These are phyloP conservation scores for Vigna mungo DNA, from an alignment of 306 rosid genomes.

Conservation along the genomic window DNA sequence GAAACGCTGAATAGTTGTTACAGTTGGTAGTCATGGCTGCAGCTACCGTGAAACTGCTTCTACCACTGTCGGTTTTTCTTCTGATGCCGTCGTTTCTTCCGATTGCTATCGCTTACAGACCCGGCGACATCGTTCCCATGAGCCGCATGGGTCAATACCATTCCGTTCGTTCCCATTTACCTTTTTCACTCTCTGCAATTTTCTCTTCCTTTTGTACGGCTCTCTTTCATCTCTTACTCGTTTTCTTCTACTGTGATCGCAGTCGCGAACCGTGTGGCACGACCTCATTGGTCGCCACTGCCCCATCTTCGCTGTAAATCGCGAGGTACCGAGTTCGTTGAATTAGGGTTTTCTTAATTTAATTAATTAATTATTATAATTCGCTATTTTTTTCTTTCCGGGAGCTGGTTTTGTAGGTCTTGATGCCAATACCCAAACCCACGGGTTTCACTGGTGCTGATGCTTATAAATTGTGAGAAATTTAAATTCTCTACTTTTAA, in stretches of 20 bases:
- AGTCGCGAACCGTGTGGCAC: conserved; percentile 93
- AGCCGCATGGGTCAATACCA: conserved; percentile 98
- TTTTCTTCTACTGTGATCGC: conserved; percentile 36
- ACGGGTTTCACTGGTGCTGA: conserved; percentile 92
- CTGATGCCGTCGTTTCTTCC: conserved; percentile 42
- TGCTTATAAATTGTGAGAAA: conserved; percentile 80
- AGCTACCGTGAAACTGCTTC: conserved; percentile 40
- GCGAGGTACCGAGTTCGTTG: conserved; percentile 68
- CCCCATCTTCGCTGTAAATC: conserved; percentile 89
- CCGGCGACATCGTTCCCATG: conserved; percentile 93
- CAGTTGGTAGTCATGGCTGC: conserved; percentile 45
- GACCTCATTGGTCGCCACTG: conserved; percentile 94
- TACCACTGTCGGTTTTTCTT: conserved; percentile 33
- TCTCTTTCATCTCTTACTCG: conserved; percentile 2
- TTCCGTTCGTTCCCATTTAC: conserved; percentile 62
- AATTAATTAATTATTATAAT: background rate
- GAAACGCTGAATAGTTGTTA: conserved; percentile 7
- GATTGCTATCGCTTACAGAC: conserved; percentile 62
- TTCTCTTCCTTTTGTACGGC: conserved; percentile 1
- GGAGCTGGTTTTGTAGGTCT: conserved; percentile 57
- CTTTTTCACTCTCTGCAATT: background rate
- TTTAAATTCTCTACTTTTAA: background rate
- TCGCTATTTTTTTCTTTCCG: conserved; percentile 4
- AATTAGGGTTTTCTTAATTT: conserved; percentile 43
- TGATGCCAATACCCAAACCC: conserved; percentile 84